Evolutionary conservation across 192 early-diverging fungal genomes (phyloP).

Genomic region (Lobosporangium transversale): DNA sequence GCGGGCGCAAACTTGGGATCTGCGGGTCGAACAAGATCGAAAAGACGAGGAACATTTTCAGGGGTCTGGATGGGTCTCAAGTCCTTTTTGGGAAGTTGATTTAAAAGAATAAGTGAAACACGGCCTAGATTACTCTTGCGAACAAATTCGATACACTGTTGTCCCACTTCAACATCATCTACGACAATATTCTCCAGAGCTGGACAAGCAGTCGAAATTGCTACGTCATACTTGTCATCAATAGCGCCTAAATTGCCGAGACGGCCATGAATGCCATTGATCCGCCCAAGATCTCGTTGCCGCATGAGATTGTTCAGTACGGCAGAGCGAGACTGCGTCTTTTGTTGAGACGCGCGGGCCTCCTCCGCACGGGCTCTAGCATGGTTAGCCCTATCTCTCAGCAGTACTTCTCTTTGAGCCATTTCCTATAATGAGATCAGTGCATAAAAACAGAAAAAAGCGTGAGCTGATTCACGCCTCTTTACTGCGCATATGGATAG

Average conservation of each 20-base stretch:
- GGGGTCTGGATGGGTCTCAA: conserved; percentile 68
- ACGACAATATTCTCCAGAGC: conserved; percentile 91
- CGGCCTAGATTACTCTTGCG: conserved; percentile 87
- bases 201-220: conserved; percentile 90
- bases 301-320: conserved; percentile 75
- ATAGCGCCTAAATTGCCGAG: conserved; percentile 97
- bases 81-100: conserved; percentile 71
- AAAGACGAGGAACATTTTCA: conserved; percentile 85
- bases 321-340: conserved; percentile 72
- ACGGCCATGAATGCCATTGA: conserved; percentile 83
- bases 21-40: conserved; percentile 87
- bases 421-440: conserved; percentile 15
- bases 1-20: conserved; percentile 78
- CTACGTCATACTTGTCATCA: conserved; percentile 93
- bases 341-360: conserved; percentile 67
- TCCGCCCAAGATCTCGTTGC: conserved; percentile 75
- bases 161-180: conserved; percentile 85
- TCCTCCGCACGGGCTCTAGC: conserved; percentile 78
- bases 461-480: too few species aligned
- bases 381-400: conserved; percentile 31
- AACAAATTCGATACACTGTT: conserved; percentile 90
- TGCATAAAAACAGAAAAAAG: background rate
- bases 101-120: conserved; percentile 84
- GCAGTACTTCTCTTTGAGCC: conserved; percentile 12
- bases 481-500: too few species aligned